Evolutionary conservation across 305 asterid species (phyloP).

Genomic region (Stenogyne calaminthoides): DNA sequence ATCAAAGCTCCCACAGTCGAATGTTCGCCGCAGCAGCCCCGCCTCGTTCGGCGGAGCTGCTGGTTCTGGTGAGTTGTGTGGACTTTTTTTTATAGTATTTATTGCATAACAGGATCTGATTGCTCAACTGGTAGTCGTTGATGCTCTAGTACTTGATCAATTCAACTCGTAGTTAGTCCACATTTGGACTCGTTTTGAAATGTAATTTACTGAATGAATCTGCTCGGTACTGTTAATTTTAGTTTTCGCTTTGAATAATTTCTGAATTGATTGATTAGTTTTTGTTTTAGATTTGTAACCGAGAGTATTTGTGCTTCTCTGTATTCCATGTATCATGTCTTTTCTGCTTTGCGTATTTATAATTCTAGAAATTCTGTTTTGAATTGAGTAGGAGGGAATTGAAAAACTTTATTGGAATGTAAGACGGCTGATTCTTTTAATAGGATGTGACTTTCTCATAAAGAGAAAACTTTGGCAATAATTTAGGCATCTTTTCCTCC

Average conservation of each 20-base stretch:
- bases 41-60: constrained; percentile 44
- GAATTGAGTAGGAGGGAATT: constrained; percentile 21
- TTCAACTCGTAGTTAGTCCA: constrained; percentile 27
- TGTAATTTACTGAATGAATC: constrained; percentile 24
- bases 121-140: not conserved
- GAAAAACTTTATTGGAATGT: constrained; percentile 21
- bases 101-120: constrained; percentile 42
- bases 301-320: constrained; percentile 11
- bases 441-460: constrained; percentile 5
- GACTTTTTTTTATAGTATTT: constrained; percentile 12
- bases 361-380: constrained; percentile 7
- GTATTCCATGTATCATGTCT: not conserved
- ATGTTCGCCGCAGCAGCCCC: constrained; percentile 74
- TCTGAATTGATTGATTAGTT: constrained; percentile 18
- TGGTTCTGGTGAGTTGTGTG: constrained; percentile 57
- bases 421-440: constrained; percentile 4
- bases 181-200: constrained; percentile 27
- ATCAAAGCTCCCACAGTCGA: constrained; percentile 67
- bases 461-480: not conserved
- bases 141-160: constrained; percentile 22
- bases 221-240: constrained; percentile 18
- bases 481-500: constrained; percentile 18
- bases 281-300: not conserved
- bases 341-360: constrained; percentile 12
- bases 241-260: not conserved